Conservation (phyloP, 306 rosid genomes). For the Ormosia semicastrata region DNA sequence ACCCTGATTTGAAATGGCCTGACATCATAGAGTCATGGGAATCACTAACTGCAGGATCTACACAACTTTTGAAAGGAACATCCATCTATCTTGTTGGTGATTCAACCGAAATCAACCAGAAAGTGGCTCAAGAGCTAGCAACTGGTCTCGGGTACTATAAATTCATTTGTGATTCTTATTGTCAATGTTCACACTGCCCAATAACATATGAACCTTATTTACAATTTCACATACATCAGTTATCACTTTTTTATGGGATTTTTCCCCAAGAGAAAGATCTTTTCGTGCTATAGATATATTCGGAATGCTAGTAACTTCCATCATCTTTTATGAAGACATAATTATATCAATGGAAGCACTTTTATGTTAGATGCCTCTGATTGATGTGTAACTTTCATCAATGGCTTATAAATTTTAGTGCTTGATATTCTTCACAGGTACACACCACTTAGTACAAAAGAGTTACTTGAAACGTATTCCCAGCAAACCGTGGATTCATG, state of each 20-base stretch:
- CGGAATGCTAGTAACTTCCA: not conserved
- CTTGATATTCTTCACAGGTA: conserved; percentile 60
- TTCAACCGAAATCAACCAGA: conserved; percentile 77
- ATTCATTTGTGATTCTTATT: conserved; percentile 5
- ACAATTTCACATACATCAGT: not conserved
- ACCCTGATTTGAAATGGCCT: conserved; percentile 92
- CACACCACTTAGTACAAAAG: conserved; percentile 76
- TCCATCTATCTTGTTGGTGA: conserved; percentile 84
- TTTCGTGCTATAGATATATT: not conserved
- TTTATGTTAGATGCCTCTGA: not conserved
- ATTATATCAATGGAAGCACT: not conserved
- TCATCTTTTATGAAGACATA: not conserved
- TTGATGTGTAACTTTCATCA: not conserved
- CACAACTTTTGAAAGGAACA: conserved; percentile 79
- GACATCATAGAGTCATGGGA: conserved; percentile 89
- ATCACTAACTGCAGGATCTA: conserved; percentile 69
- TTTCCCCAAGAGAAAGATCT: not conserved
- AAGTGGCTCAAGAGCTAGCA: conserved; percentile 87
- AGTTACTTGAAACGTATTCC: conserved; percentile 71
- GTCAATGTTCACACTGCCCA: not conserved
- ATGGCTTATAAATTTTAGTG: conserved; percentile 3
- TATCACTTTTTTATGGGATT: not conserved
- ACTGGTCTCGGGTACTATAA: conserved; percentile 76
- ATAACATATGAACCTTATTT: not conserved
- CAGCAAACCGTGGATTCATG: conserved; percentile 81